A percentile compares a stretch with the other conserved stretches of the same genome.
These are phyloP conservation scores for Paratrypanosoma confusum DNA, from an alignment of 208 protist species.

Conservation along the genomic window DNA sequence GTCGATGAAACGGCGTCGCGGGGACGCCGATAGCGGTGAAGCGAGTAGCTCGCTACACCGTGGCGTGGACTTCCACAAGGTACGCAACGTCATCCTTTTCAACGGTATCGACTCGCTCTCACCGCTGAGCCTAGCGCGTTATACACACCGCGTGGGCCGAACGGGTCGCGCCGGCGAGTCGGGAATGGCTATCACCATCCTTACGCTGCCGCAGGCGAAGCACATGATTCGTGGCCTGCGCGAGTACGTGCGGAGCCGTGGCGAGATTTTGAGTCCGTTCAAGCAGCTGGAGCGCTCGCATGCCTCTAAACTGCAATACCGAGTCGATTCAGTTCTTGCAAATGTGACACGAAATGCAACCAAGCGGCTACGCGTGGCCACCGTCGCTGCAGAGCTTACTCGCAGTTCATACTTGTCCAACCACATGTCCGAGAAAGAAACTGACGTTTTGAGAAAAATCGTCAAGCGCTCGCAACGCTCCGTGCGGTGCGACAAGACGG, in stretches of 20 bases:
- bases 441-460: conserved; percentile 72
- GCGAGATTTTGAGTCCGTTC: conserved; percentile 45
- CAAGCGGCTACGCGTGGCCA: conserved; percentile 67
- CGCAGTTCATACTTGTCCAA: conserved; percentile 85
- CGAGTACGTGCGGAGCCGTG: conserved; percentile 36
- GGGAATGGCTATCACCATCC: conserved; percentile 85
- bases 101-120: conserved; percentile 88
- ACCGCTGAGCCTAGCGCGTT: conserved; percentile 73
- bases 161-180: conserved; percentile 81
- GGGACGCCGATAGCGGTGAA: conserved; percentile 3
- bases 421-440: conserved; percentile 85
- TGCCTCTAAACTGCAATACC: conserved; percentile 75
- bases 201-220: conserved; percentile 59
- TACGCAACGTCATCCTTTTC: conserved; percentile 94
- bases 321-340: conserved; percentile 67
- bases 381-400: conserved; percentile 74
- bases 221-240: conserved; percentile 41
- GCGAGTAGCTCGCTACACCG: conserved; percentile 73
- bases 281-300: conserved; percentile 64
- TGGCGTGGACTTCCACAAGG: conserved; percentile 95
- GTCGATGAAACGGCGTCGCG: conserved; percentile 12
- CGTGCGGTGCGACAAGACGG: conserved; percentile 73
- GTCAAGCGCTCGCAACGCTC: conserved; percentile 61
- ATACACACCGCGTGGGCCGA: conserved; percentile 95
- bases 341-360: conserved; percentile 68